phyloP scores from a whole-genome alignment of 306 rosid genomes.

The Fagus crenata region DNA sequence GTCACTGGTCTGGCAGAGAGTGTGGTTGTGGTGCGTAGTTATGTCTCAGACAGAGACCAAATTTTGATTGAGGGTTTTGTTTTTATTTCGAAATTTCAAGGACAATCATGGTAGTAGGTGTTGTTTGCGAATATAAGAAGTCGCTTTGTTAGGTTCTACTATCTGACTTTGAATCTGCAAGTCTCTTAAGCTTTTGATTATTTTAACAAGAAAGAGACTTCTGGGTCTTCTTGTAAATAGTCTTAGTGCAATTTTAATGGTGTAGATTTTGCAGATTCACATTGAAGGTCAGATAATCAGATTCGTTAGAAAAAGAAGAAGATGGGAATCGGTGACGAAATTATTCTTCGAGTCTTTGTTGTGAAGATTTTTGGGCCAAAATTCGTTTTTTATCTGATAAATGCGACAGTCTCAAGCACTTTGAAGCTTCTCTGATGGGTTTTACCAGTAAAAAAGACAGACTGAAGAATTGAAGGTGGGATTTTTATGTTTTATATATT shows the following conservation, averaged over 20 bases:
- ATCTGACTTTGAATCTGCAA: background rate
- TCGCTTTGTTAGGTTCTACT: conserved; percentile 12
- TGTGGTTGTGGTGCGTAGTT: background rate
- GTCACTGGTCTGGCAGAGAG: background rate
- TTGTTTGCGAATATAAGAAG: conserved; percentile 24
- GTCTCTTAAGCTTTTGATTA: background rate
- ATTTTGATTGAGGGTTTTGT: background rate
- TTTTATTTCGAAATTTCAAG: conserved; percentile 1
- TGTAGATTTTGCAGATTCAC: conserved; percentile 22
- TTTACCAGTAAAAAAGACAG: background rate
- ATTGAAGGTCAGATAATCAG: conserved; percentile 34
- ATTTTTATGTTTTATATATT: background rate
- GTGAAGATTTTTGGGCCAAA: conserved; percentile 52
- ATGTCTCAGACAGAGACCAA: background rate
- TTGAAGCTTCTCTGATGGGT: conserved; percentile 14
- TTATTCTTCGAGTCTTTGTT: conserved; percentile 58
- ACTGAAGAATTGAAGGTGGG: too few species aligned
- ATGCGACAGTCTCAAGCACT: background rate
- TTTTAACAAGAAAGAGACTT: conserved; percentile 20
- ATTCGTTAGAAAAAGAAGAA: conserved; percentile 16
- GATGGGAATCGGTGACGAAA: conserved; percentile 46
- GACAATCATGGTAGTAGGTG: background rate
- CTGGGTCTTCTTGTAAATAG: conserved; percentile 21
- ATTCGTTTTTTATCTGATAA: conserved; percentile 42
- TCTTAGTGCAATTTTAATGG: background rate